Evolutionary conservation across 1,284 basidiomycete genomes (phyloP).

Genomic region (Ceratobasidium sp.): DNA sequence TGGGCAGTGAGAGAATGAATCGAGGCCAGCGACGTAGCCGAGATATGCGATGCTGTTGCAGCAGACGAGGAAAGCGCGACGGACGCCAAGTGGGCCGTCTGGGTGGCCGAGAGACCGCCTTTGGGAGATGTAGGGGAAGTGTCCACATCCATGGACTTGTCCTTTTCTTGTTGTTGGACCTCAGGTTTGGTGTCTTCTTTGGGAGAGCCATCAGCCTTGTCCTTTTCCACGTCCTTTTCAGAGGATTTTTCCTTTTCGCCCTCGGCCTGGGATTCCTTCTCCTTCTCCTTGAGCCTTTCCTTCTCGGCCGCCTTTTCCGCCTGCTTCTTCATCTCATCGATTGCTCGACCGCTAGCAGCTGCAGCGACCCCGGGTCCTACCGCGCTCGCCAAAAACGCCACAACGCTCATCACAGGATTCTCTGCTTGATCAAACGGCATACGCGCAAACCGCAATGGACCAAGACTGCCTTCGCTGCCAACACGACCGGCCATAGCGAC

Average conservation of each 20-base stretch:
- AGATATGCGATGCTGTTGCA: conserved; percentile 69
- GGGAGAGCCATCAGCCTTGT: conserved; percentile 43
- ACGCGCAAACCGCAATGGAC: conserved; percentile 78
- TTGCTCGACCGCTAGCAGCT: conserved; percentile 89
- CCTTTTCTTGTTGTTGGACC: background rate
- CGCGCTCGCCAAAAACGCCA: conserved; percentile 93
- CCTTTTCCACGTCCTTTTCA: conserved; percentile 53
- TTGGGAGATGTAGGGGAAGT: conserved; percentile 40
- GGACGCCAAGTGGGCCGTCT: conserved; percentile 79
- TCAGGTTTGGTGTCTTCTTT: conserved; percentile 7
- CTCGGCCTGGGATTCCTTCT: conserved; percentile 45
- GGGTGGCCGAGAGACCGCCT: conserved; percentile 53
- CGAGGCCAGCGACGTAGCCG: conserved; percentile 65
- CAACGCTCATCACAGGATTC: conserved; percentile 98
- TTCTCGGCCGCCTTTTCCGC: conserved; percentile 55
- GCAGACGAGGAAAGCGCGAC: conserved; percentile 90
- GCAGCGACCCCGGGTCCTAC: conserved; percentile 91
- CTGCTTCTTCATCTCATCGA: conserved; percentile 76
- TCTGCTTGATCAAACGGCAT: conserved; percentile 94
- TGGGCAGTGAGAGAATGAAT: conserved; percentile 83
- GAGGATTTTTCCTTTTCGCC: conserved; percentile 46
- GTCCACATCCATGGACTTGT: conserved; percentile 44
- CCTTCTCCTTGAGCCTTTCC: conserved; percentile 48
- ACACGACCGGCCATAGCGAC: conserved; percentile 44
- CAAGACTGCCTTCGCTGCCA: conserved; percentile 61